These are phyloP conservation scores for Stereum hirsutum DNA, from an alignment of 1,284 basidiomycete genomes.

Conservation along the genomic window DNA sequence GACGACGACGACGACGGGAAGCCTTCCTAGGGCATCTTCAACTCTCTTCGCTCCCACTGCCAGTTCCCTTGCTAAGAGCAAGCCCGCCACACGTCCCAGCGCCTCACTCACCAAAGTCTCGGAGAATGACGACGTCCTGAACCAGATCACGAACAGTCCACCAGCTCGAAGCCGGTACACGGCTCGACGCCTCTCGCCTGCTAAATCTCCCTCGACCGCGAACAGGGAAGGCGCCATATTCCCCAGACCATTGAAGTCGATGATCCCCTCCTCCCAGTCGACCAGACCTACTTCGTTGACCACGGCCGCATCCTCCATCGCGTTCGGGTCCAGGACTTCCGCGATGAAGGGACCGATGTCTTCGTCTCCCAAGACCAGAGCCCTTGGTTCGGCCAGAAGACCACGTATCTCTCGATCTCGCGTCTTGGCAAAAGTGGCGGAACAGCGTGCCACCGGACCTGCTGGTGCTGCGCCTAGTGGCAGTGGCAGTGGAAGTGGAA, in stretches of 20 bases:
- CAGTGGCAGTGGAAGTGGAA: no score
- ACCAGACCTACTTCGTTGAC: slow-evolving; percentile 21
- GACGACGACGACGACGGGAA: slow-evolving; percentile 8
- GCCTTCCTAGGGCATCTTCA: slow-evolving; percentile 28
- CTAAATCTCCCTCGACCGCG: no score
- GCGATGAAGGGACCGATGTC: no score
- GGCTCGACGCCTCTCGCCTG: slow-evolving; percentile 13
- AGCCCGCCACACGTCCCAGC: slow-evolving; percentile 2
- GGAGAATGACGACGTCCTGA: slow-evolving; percentile 20
- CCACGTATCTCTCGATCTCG: slow-evolving; percentile 72
- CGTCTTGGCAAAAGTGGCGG: slow-evolving; percentile 65
- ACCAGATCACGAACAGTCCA: slow-evolving; percentile 36
- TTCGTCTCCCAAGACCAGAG: slow-evolving; percentile 24
- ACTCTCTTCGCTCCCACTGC: slow-evolving; percentile 66
- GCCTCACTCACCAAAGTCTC: slow-evolving; percentile 1
- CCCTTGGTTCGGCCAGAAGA: slow-evolving; percentile 41
- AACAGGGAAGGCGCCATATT: slow-evolving; percentile 43
- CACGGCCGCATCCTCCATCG: slow-evolving; percentile 21
- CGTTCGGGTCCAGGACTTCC: slow-evolving; percentile 4
- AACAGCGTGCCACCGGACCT: slow-evolving; percentile 44
- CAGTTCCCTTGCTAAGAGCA: slow-evolving; percentile 63
- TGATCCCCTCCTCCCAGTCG: slow-evolving; percentile 26
- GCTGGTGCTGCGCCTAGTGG: slow-evolving; percentile 9
- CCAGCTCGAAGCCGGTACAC: slow-evolving; percentile 12
- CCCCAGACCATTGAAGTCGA: slow-evolving; percentile 36